Evolutionary conservation across 148 eudicot species (phyloP).

Genomic region (Bassia scoparia): DNA sequence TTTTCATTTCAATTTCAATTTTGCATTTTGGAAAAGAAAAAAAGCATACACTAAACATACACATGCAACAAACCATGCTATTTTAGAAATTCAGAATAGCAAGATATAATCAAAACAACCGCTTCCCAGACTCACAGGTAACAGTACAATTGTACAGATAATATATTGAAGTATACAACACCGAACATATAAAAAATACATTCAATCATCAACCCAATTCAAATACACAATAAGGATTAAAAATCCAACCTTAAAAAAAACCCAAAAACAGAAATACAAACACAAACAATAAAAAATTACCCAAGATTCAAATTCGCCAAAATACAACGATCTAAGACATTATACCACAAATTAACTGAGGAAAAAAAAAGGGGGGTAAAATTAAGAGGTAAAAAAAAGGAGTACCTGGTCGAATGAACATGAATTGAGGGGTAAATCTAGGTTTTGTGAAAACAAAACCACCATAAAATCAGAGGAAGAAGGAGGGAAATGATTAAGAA

Average conservation of each 20-base stretch:
- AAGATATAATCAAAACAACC: not conserved
- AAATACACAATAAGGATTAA: not conserved
- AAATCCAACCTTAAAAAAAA: not conserved
- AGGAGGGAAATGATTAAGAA: not conserved
- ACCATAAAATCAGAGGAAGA: not conserved
- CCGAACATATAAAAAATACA: not conserved
- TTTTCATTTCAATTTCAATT: too few relatives aligned
- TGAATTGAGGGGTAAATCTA: constrained; percentile 10
- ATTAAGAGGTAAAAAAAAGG: not conserved
- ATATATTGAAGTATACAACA: not conserved
- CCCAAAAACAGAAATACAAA: not conserved
- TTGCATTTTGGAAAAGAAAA: not conserved
- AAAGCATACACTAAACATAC: not conserved
- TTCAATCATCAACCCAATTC: constrained; percentile 1
- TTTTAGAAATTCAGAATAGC: too few relatives aligned
- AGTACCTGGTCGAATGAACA: not conserved
- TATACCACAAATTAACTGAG: not conserved
- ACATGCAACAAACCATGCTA: constrained; percentile 28
- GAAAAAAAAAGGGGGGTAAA: not conserved
- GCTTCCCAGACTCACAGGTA: constrained; percentile 7
- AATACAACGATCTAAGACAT: constrained; percentile 12
- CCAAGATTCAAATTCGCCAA: constrained; percentile 17
- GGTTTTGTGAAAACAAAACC: constrained; percentile 18
- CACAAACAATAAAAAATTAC: not conserved
- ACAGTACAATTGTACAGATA: not conserved